phyloP scores from a whole-genome alignment of 2,329 filamentous ascomycete genomes.

The Cryphonectria radicalis region DNA sequence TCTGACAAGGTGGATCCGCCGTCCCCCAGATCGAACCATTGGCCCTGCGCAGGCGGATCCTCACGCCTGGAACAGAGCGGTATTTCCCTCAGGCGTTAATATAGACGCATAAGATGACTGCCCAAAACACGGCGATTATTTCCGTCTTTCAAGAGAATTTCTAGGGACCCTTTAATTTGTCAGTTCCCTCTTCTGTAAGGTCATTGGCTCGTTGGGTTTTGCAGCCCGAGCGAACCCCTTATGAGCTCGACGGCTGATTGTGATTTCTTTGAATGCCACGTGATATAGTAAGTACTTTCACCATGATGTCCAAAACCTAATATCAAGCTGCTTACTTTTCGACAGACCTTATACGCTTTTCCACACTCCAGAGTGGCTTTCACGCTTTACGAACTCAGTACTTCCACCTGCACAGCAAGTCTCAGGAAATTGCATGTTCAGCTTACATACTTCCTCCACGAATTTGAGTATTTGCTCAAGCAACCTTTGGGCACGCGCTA shows the following conservation, averaged over 20 bases:
- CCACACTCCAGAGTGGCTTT: background rate
- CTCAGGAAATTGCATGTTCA: too few relatives aligned
- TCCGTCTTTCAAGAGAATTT: slow-evolving; percentile 17
- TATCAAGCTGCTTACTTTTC: background rate
- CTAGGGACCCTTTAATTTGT: background rate
- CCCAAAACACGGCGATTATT: slow-evolving; percentile 14
- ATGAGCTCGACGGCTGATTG: background rate
- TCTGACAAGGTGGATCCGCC: slow-evolving; percentile 28
- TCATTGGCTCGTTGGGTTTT: background rate
- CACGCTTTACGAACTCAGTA: background rate
- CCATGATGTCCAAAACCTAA: background rate
- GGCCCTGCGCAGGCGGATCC: slow-evolving; percentile 19
- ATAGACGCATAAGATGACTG: background rate
- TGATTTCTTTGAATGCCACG: background rate
- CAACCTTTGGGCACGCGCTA: background rate
- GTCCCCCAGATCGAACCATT: slow-evolving; percentile 24
- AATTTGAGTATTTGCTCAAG: background rate
- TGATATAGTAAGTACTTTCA: background rate
- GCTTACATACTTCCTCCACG: background rate
- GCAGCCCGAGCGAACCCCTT: background rate
- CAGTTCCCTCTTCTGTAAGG: background rate
- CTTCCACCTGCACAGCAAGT: too few relatives aligned
- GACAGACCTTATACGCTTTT: background rate
- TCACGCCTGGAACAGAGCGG: background rate
- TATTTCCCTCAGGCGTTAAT: background rate